Evolutionary conservation across 1,139 yeast genomes (phyloP).

Genomic region (Ogataea hybrid): DNA sequence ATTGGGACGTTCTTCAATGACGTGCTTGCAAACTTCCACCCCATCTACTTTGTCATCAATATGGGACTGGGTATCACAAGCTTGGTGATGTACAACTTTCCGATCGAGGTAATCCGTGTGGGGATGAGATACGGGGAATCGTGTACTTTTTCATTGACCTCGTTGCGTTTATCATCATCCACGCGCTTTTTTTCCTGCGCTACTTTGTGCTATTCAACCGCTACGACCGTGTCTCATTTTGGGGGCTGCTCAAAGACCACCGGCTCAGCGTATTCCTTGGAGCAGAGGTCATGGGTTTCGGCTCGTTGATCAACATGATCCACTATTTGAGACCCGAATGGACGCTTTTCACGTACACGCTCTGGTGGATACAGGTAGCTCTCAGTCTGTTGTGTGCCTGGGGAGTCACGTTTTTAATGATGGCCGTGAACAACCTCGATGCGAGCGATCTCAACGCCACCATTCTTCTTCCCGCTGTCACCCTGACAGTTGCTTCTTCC

Average conservation of each 20-base stretch:
- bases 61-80: slow-evolving; percentile 86
- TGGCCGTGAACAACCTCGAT: slow-evolving; percentile 38
- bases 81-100: slow-evolving; percentile 57
- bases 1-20: slow-evolving; percentile 14
- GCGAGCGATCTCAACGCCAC: slow-evolving; percentile 39
- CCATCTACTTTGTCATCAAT: slow-evolving; percentile 66
- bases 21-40: slow-evolving; percentile 39
- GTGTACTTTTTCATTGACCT: slow-evolving; percentile 49
- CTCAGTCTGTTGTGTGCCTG: slow-evolving; percentile 57
- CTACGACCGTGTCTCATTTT: slow-evolving; percentile 20
- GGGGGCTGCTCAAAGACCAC: slow-evolving; percentile 43
- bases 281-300: slow-evolving; percentile 74
- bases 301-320: slow-evolving; percentile 60
- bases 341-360: slow-evolving; percentile 46
- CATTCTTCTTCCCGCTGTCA: slow-evolving; percentile 66
- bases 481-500: slow-evolving; percentile 72
- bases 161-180: slow-evolving; percentile 43
- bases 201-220: slow-evolving; percentile 38
- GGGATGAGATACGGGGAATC: slow-evolving; percentile 47
- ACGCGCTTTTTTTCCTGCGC: slow-evolving; percentile 39
- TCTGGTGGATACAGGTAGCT: slow-evolving; percentile 69
- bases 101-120: slow-evolving; percentile 46
- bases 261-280: slow-evolving; percentile 57
- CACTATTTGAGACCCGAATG: slow-evolving; percentile 34
- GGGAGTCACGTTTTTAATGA: slow-evolving; percentile 47